Conservation (phyloP, 2,329 filamentous ascomycete genomes). For the Helicocarpus griseus region DNA sequence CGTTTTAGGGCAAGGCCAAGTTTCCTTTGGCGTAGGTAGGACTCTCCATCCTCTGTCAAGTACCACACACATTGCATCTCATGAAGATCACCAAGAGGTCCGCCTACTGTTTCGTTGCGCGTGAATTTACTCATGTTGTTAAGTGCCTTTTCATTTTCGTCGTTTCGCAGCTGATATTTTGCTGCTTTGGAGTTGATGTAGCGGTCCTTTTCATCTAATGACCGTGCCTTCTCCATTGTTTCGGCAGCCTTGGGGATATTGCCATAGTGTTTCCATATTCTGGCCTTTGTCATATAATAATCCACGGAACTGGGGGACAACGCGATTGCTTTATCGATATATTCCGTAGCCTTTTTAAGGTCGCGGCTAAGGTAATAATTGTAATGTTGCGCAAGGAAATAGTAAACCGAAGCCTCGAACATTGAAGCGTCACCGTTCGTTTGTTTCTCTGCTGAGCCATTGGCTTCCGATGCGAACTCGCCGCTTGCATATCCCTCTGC, state of each 20-base stretch:
- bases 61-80: constrained; percentile 99
- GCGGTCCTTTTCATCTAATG: constrained; percentile 78
- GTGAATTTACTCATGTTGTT: constrained; percentile 92
- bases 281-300: constrained; percentile 88
- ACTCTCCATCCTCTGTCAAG: constrained; percentile 87
- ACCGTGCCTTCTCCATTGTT: constrained; percentile 77
- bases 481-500: constrained; percentile 68
- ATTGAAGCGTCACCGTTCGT: constrained; percentile 45
- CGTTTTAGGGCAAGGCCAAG: constrained; percentile 82
- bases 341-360: constrained; percentile 68
- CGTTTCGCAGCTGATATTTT: constrained; percentile 90
- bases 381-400: constrained; percentile 95
- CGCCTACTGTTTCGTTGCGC: constrained; percentile 76
- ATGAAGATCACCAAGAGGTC: constrained; percentile 78
- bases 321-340: constrained; percentile 73
- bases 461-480: constrained; percentile 36
- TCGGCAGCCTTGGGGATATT: constrained; percentile 70
- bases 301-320: constrained; percentile 74
- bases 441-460: constrained; percentile 38
- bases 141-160: constrained; percentile 77
- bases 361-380: constrained; percentile 85
- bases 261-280: constrained; percentile 86
- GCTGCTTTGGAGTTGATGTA: constrained; percentile 98
- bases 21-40: constrained; percentile 73
- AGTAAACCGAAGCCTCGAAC: constrained; percentile 71